phyloP scores from a whole-genome alignment of 805 yeast species.

The Maudiozyma barnettii region DNA sequence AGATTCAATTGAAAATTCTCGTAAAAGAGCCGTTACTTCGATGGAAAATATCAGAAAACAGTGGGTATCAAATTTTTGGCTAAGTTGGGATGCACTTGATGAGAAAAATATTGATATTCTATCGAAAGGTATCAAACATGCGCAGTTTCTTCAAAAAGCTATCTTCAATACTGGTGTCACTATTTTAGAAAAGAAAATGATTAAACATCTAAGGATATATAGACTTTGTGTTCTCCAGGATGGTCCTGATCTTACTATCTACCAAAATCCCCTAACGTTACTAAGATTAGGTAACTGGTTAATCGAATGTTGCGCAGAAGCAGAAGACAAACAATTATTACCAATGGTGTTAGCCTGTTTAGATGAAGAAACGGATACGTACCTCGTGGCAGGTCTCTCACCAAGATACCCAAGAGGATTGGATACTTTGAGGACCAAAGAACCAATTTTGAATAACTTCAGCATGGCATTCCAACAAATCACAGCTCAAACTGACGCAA shows the following conservation, averaged over 20 bases:
- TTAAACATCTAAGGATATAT: slow-evolving; percentile 71
- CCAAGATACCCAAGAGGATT: slow-evolving; percentile 61
- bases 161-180: slow-evolving; percentile 84
- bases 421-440: slow-evolving; percentile 26
- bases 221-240: slow-evolving; percentile 83
- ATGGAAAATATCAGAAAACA: slow-evolving; percentile 42
- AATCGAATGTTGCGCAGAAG: slow-evolving; percentile 77
- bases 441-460: slow-evolving; percentile 63
- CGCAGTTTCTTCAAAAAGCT: slow-evolving; percentile 73
- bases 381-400: slow-evolving; percentile 80
- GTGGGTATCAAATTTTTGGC: slow-evolving; percentile 72
- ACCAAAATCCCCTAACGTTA: slow-evolving; percentile 78
- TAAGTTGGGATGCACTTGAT: slow-evolving; percentile 55
- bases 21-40: slow-evolving; percentile 10
- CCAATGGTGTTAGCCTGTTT: slow-evolving; percentile 84
- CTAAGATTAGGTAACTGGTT: slow-evolving; percentile 86
- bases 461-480: slow-evolving; percentile 87
- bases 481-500: slow-evolving; percentile 75
- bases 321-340: slow-evolving; percentile 49
- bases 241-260: slow-evolving; percentile 70
- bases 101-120: slow-evolving; percentile 31
- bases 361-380: slow-evolving; percentile 64
- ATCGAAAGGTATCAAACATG: slow-evolving; percentile 59
- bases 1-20: slow-evolving; percentile 12
- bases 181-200: slow-evolving; percentile 70